A percentile compares a stretch with the other conserved stretches of the same genome.
phyloP scores from a whole-genome alignment of 2,329 filamentous ascomycete genomes.

The Colletotrichum gigasporum region DNA sequence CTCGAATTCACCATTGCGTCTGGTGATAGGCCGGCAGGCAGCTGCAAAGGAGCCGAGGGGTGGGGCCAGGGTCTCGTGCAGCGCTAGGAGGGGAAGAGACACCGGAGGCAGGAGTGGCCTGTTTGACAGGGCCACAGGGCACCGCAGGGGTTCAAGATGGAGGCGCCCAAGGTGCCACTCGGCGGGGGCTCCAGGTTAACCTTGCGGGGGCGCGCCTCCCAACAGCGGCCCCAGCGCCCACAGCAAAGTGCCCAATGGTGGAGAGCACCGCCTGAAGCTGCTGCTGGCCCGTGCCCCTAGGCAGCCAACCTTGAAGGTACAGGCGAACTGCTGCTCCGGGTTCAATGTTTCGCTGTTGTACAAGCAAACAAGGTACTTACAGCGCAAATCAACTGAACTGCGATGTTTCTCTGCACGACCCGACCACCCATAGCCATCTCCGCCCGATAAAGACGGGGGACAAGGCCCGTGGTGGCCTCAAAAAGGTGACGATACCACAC shows the following conservation, averaged over 20 bases:
- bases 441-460: no score
- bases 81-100: neutral
- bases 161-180: neutral
- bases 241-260: slow-evolving; percentile 18
- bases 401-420: neutral
- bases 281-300: neutral
- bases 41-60: slow-evolving; percentile 6
- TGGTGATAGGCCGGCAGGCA: slow-evolving; percentile 12
- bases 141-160: slow-evolving; percentile 8
- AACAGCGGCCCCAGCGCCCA: neutral
- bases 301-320: no score
- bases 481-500: slow-evolving; percentile 1
- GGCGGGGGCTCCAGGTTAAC: neutral
- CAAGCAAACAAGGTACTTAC: no score
- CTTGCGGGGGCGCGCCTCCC: slow-evolving; percentile 12
- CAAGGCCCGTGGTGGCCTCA: slow-evolving; percentile 12
- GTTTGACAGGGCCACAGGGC: no score
- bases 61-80: slow-evolving; percentile 22
- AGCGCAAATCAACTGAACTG: neutral
- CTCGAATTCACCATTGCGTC: neutral
- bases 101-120: no score
- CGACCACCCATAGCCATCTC: neutral
- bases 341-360: no score
- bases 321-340: no score
- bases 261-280: slow-evolving; percentile 13